Evolutionary conservation across 305 asterid genomes (phyloP), one percentile per base, ranked within the genome.

Genomic region (Rubia peregrina): DNA sequence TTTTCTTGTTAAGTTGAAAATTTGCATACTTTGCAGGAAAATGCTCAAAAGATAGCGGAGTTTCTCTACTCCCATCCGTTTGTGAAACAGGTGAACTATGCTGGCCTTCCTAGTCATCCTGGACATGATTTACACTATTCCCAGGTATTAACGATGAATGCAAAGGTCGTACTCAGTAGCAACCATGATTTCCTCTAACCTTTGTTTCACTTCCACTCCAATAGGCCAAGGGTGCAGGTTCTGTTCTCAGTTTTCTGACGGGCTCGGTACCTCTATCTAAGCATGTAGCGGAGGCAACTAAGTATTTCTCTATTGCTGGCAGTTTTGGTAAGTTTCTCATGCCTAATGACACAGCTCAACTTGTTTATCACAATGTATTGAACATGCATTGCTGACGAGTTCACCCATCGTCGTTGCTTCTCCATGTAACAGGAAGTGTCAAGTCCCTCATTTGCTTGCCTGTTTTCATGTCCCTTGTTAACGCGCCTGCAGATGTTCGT

Each of bases 151-250:
- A 72, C 55, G 40, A 51, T 44, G 61, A 16, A 67, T 22, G 11
- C 19, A 24, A 46, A 38, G 40, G 11, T 40, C 44, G 10, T 21
- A 36, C 13, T 26, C 19, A 0, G 21, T 26, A 9, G 21, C 22
- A 21, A 38, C 19, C 9, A 9, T 51, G 42, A 2, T 26, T 9
- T 60, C 14, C 21, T 57, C 43, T 64, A 17, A 51, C 42, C 44
- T 48, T 1, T 60, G 55, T 40, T 60, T 59, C 56, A 55, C 74
- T 65, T 59, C 4, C 64, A 21, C 33, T 69, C 21, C 38, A 83
- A 73, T 84, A 91, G 98, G 96, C 98, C 1, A 94, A 75, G 68
- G 99, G 98, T 71, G 97, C 99, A 46, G 99, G 98, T 67, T 89
- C 98, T 10, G 98, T 94, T 73, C 82, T 94, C n/a, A 94, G 99